Percentiles rank a stretch among this genome's conserved stretches.
phyloP scores from a whole-genome alignment of 208 protist species.

The Crithidia sp. region DNA sequence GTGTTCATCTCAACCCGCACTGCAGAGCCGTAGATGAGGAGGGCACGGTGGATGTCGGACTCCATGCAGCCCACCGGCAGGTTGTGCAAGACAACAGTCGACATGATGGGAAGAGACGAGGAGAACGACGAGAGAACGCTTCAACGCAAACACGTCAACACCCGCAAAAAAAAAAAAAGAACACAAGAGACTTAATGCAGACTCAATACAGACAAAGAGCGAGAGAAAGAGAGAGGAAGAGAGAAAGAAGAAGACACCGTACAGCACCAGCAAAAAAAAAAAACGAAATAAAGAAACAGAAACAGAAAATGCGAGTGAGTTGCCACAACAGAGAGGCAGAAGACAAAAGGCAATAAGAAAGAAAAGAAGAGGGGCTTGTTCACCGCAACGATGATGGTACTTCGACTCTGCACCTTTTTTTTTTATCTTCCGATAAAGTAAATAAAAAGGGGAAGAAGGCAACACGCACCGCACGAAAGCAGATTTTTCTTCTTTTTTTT shows the following conservation, averaged over 20 bases:
- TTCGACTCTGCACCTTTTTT: too few relatives aligned
- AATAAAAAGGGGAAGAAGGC: too few relatives aligned
- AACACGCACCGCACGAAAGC: too few relatives aligned
- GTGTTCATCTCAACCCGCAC: conserved; percentile 56
- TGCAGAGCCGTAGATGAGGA: conserved; percentile 81
- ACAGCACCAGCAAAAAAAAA: conserved; percentile 10
- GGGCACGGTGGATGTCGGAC: conserved; percentile 71
- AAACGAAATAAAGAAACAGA: not conserved
- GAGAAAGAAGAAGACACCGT: conserved; percentile 11
- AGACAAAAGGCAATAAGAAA: too few relatives aligned
- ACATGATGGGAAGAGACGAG: conserved; percentile 34
- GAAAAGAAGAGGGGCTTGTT: too few relatives aligned
- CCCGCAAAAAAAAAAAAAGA: conserved; percentile 8
- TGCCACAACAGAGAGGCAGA: too few relatives aligned
- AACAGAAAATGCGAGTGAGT: too few relatives aligned
- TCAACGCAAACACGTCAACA: conserved; percentile 2
- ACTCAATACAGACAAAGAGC: conserved; percentile 19
- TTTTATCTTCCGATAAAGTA: too few relatives aligned
- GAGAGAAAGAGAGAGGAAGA: conserved; percentile 24
- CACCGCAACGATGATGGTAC: too few relatives aligned
- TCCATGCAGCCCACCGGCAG: conserved; percentile 74
- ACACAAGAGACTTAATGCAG: not conserved
- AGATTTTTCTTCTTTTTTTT: too few relatives aligned
- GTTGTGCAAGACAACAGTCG: conserved; percentile 69
- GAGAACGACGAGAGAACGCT: conserved; percentile 31